Base-by-base conservation (phyloP, 192 early-diverging fungal genomes). In the Radiomyces spectabilis region DNA sequence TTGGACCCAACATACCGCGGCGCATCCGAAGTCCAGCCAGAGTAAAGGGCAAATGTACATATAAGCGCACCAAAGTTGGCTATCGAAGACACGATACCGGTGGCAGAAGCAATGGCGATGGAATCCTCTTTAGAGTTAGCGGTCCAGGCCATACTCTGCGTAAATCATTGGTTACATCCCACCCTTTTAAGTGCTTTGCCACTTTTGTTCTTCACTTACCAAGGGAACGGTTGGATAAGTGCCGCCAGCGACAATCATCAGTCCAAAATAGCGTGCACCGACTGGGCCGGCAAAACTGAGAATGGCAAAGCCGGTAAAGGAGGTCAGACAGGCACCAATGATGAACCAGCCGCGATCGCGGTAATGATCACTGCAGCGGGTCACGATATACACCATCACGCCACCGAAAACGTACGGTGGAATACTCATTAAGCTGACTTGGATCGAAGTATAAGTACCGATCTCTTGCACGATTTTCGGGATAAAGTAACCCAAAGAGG, bases 401-500 rank as follows among this genome's bases (percentile, higher is more conserved):
- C 56, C 55, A 29, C 63, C 63, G 29, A 66, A 66, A 5, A 66
- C 52, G 50, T 59, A 66, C 1, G 63, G 63, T 2, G 63, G 63
- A 26, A 66, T 59, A 43, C 63, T 59, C 56, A 66, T 59, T 39
- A 66, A 35, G 59, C 63, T 66, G 38, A 66, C 63, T 47, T 66
- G 44, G 21, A 66, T 58, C 3, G 63, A 66, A 13, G 41, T 59
- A 33, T 51, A 66, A 8, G 56, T 43, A 40, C 63, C 57, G 0
- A 66, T 59, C 39, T 66, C 33, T 9, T 58, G 57, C 5, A 66
- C 63, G 15, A 66, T 66, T 25, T 59, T 66, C 16, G 63, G 63
- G 8, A 66, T 15, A 50, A 66, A 66, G 42, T 66, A 66, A n/a
- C 63, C 63, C 9, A 66, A 33, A 1, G 63, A 66, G 1, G 63